Evolutionary conservation across 805 yeast genomes (phyloP).

Genomic region (Peterozyma xylosa): DNA sequence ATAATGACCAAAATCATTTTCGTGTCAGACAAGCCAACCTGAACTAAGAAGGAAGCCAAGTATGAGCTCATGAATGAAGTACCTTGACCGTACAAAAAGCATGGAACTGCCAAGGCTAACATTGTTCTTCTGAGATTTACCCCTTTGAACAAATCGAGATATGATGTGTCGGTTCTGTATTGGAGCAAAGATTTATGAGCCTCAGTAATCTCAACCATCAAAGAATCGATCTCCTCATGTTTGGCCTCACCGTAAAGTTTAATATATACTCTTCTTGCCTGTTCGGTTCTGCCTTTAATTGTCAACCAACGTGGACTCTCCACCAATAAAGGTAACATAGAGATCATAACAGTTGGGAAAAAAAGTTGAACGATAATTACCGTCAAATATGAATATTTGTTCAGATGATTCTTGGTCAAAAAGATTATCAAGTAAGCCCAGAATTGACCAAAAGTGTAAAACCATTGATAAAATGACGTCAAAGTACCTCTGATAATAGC

Average conservation of each 20-base stretch:
- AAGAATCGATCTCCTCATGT: conserved; percentile 26
- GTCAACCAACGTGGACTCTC: conserved; percentile 73
- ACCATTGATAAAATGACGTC: conserved; percentile 10
- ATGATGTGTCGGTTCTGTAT: conserved; percentile 10
- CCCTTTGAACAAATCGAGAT: conserved; percentile 37
- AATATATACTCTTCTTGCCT: conserved; percentile 32
- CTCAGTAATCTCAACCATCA: conserved; percentile 37
- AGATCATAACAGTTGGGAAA: conserved; percentile 34
- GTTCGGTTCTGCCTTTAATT: conserved; percentile 40
- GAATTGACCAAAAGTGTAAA: conserved; percentile 9
- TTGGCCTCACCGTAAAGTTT: conserved; percentile 18
- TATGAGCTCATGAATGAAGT: conserved; percentile 35
- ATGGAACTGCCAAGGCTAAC: conserved; percentile 23
- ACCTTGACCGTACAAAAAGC: conserved; percentile 28
- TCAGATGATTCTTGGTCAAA: conserved; percentile 25
- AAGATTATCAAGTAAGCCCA: conserved; percentile 39
- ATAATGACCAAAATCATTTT: not conserved
- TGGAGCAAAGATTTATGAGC: conserved; percentile 31
- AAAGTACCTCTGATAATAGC: conserved; percentile 5
- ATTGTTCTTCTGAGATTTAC: conserved; percentile 39
- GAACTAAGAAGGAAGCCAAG: conserved; percentile 42
- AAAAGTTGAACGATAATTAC: conserved; percentile 33
- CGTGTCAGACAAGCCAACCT: conserved; percentile 35
- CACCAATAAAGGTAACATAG: conserved; percentile 33
- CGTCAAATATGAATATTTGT: conserved; percentile 21